Conservation (phyloP, 2,329 filamentous ascomycete species). For the Colletotrichum scovillei region DNA sequence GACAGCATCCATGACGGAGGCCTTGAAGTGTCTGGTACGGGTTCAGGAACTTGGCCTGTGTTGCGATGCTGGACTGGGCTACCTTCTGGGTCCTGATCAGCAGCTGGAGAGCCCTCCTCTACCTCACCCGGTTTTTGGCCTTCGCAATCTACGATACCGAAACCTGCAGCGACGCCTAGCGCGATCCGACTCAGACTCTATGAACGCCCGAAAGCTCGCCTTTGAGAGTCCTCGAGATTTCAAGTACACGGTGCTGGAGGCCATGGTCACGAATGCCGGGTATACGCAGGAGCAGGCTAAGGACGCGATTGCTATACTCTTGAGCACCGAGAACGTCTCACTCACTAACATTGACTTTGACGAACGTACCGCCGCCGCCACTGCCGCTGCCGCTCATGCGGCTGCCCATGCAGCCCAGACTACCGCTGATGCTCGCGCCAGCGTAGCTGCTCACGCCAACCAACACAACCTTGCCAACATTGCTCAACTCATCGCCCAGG, state of each 20-base stretch:
- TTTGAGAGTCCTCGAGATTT: conserved; percentile 43
- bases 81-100: conserved; percentile 71
- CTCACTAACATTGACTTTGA: conserved; percentile 47
- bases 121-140: conserved; percentile 49
- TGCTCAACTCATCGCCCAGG: neutral
- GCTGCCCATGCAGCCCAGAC: neutral
- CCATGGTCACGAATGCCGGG: conserved; percentile 52
- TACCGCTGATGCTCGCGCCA: neutral
- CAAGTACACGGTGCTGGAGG: conserved; percentile 46
- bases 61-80: conserved; percentile 75
- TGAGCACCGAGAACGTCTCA: conserved; percentile 47
- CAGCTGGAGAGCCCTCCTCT: conserved; percentile 56
- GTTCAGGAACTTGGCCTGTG: conserved; percentile 75
- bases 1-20: conserved; percentile 68
- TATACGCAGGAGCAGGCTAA: conserved; percentile 44
- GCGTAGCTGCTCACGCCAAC: neutral
- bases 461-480: conserved; percentile 30
- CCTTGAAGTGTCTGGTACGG: conserved; percentile 65
- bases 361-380: conserved; percentile 39
- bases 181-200: conserved; percentile 19
- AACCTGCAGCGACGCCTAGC: conserved; percentile 31
- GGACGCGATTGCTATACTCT: conserved; percentile 48
- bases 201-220: conserved; percentile 38
- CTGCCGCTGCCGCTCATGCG: neutral
- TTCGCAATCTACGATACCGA: conserved; percentile 21